phyloP scores from a whole-genome alignment of 768 basidiomycete species.

The Lentinula detonsa region DNA sequence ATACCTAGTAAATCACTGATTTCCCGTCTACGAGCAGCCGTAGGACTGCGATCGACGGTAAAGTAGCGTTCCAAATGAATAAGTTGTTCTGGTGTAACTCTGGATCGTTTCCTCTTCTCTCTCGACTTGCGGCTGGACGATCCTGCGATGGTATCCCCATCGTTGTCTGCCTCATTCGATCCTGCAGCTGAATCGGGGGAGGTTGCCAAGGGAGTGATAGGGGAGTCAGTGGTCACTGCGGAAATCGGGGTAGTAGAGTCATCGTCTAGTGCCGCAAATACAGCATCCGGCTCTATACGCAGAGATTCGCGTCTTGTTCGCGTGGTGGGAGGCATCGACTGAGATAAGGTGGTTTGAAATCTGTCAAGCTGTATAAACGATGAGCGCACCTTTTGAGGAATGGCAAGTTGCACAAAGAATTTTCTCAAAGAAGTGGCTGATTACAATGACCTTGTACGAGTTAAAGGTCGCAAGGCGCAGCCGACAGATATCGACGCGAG shows the following conservation, averaged over 20 bases:
- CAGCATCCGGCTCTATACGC: slow-evolving; percentile 14
- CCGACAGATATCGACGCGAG: not conserved
- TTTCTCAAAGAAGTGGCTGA: slow-evolving; percentile 6
- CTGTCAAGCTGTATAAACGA: not conserved
- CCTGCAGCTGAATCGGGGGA: slow-evolving; percentile 19
- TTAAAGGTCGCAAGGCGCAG: not conserved
- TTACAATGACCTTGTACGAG: slow-evolving; percentile 10
- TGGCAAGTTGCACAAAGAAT: not conserved
- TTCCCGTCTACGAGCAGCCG: slow-evolving; percentile 63
- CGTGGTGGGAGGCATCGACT: slow-evolving; percentile 9
- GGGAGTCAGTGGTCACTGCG: slow-evolving; percentile 21
- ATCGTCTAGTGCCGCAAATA: not conserved
- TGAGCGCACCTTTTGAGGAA: not conserved
- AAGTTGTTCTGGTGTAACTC: slow-evolving; percentile 80
- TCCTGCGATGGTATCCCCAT: slow-evolving; percentile 26
- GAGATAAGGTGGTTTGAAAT: not conserved
- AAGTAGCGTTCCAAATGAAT: slow-evolving; percentile 70
- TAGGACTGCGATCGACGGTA: slow-evolving; percentile 62
- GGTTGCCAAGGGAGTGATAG: slow-evolving; percentile 16
- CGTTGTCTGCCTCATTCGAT: slow-evolving; percentile 22
- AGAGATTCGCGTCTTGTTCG: slow-evolving; percentile 17
- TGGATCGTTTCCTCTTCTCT: slow-evolving; percentile 69
- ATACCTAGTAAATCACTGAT: slow-evolving; percentile 72
- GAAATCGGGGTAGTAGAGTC: slow-evolving; percentile 16
- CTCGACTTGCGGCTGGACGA: slow-evolving; percentile 30